Percentiles rank a stretch among this genome's conserved stretches.
These are phyloP conservation scores for Sherardia arvensis DNA, from an alignment of 257 asterid species.

Conservation along the genomic window DNA sequence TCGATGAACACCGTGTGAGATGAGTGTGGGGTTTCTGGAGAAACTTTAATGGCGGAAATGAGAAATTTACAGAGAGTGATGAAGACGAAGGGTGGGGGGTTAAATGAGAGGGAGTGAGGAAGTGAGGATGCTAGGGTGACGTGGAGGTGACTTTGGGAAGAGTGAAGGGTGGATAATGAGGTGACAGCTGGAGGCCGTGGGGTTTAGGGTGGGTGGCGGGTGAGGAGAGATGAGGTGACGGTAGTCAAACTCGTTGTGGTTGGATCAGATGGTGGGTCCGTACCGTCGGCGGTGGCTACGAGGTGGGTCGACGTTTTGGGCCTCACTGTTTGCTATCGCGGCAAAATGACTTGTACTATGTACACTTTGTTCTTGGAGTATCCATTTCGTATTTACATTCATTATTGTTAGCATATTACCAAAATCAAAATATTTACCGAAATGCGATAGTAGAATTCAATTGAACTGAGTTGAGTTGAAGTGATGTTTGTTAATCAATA, in stretches of 20 bases:
- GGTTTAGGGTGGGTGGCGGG: not conserved
- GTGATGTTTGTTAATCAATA: too few species aligned
- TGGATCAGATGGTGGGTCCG: not conserved
- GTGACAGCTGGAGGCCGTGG: not conserved
- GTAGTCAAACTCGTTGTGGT: not conserved
- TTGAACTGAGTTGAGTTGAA: too few species aligned
- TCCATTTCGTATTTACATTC: too few species aligned
- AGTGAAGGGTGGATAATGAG: not conserved
- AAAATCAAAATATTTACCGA: too few species aligned
- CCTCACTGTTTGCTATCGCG: not conserved
- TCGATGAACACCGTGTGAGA: not conserved
- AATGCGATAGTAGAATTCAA: too few species aligned
- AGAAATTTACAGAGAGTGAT: not conserved
- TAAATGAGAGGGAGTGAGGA: slow-evolving; percentile 1
- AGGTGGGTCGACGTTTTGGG: slow-evolving; percentile 1
- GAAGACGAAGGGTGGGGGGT: not conserved
- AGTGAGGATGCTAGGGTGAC: not conserved
- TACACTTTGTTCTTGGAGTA: too few species aligned
- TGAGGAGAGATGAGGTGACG: not conserved
- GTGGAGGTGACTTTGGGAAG: not conserved
- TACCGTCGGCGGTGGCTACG: slow-evolving; percentile 8
- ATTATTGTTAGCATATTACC: too few species aligned
- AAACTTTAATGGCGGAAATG: slow-evolving; percentile 1
- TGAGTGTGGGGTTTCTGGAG: slow-evolving; percentile 8
- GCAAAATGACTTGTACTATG: not conserved